These are phyloP conservation scores for Microcera coccophila DNA, from an alignment of 2,329 filamentous ascomycete genomes.

Conservation along the genomic window DNA sequence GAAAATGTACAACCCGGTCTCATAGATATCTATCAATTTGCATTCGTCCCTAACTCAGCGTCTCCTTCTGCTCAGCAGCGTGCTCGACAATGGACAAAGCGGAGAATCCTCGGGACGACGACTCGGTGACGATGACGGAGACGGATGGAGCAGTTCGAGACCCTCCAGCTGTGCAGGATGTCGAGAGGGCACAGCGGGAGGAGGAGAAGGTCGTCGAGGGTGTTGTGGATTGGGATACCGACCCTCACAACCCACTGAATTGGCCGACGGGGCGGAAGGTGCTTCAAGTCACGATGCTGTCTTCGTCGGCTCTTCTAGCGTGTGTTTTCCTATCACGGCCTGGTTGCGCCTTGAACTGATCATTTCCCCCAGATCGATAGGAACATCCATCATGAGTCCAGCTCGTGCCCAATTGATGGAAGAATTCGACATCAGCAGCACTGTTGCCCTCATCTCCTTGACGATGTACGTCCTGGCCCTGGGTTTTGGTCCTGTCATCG, in stretches of 20 bases:
- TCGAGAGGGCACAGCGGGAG: slow-evolving; percentile 23
- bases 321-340: slow-evolving; percentile 24
- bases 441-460: slow-evolving; percentile 55
- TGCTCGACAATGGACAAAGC: too few species aligned
- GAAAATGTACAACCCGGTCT: background rate
- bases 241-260: slow-evolving; percentile 48
- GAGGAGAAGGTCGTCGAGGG: background rate
- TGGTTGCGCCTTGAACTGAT: slow-evolving; percentile 3
- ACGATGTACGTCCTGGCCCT: slow-evolving; percentile 59
- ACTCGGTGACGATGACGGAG: slow-evolving; percentile 1
- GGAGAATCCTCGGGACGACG: slow-evolving; percentile 4
- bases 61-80: too few species aligned
- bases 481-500: slow-evolving; percentile 55
- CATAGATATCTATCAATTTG: background rate
- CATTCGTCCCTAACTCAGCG: background rate
- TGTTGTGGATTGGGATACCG: slow-evolving; percentile 33
- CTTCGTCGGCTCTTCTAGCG: slow-evolving; percentile 40
- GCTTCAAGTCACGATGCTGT: slow-evolving; percentile 36
- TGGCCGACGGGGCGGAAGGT: slow-evolving; percentile 44
- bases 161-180: slow-evolving; percentile 25
- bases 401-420: slow-evolving; percentile 38
- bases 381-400: slow-evolving; percentile 52
- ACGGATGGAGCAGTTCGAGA: slow-evolving; percentile 2
- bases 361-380: slow-evolving; percentile 42
- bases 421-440: slow-evolving; percentile 52